phyloP scores from a whole-genome alignment of 257 asterid species.

The Rehmannia glutinosa region DNA sequence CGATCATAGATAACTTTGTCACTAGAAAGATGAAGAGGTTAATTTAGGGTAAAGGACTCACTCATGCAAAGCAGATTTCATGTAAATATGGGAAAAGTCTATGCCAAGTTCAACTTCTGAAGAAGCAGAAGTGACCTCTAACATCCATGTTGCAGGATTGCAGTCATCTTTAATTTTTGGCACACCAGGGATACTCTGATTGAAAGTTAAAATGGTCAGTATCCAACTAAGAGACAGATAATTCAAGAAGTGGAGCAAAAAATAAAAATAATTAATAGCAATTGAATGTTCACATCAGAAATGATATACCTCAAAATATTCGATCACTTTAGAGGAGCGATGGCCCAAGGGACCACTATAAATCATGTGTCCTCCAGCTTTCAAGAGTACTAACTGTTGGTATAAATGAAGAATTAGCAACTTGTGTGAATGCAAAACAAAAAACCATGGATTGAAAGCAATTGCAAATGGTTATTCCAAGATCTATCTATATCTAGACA shows the following conservation, averaged over 20 bases:
- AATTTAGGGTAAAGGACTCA: constrained; percentile 14
- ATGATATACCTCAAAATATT: constrained; percentile 38
- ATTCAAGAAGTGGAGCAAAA: too few relatives aligned
- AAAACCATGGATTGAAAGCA: too few relatives aligned
- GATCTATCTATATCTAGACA: too few relatives aligned
- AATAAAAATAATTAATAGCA: neutral
- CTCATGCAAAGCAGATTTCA: constrained; percentile 35
- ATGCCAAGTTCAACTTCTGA: constrained; percentile 52
- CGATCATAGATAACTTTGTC: neutral
- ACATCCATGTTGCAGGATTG: constrained; percentile 53
- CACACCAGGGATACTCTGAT: constrained; percentile 37
- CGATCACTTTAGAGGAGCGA: constrained; percentile 42
- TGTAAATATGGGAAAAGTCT: constrained; percentile 53
- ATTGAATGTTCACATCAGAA: neutral
- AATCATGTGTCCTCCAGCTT: constrained; percentile 44
- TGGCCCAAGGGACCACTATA: constrained; percentile 39
- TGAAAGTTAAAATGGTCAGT: too few relatives aligned
- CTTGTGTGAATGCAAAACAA: too few relatives aligned
- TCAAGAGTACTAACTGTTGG: constrained; percentile 44
- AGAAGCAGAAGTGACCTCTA: constrained; percentile 55
- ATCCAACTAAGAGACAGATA: too few relatives aligned
- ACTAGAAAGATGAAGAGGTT: neutral
- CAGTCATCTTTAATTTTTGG: constrained; percentile 33
- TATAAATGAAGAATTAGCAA: neutral
- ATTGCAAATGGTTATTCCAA: too few relatives aligned